phyloP scores from a whole-genome alignment of 345 rosid genomes.

The Gossypium sturtianum region DNA sequence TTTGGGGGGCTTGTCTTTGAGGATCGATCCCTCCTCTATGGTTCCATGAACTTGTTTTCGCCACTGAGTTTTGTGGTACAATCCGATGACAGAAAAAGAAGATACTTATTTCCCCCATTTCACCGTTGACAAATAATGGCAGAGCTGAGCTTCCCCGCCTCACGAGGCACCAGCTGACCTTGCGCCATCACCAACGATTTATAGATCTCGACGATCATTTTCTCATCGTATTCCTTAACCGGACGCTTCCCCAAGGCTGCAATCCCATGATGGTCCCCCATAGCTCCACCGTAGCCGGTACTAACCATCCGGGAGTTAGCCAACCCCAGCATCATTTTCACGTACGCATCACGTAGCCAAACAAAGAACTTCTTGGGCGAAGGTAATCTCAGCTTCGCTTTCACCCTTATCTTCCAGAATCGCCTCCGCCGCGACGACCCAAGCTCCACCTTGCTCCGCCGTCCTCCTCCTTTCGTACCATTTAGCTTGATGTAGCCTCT shows the following conservation, averaged over 20 bases:
- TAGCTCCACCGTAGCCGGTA: constrained; percentile 25
- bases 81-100: background rate
- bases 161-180: constrained; percentile 38
- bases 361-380: constrained; percentile 35
- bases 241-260: constrained; percentile 24
- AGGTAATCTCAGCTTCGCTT: constrained; percentile 30
- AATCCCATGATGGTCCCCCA: background rate
- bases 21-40: background rate
- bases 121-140: constrained; percentile 14
- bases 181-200: constrained; percentile 51
- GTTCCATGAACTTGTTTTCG: background rate
- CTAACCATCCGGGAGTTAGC: constrained; percentile 29
- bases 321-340: constrained; percentile 50
- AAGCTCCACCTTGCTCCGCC: constrained; percentile 14
- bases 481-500: constrained; percentile 20
- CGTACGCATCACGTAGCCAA: constrained; percentile 57
- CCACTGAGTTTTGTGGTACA: background rate
- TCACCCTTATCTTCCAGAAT: constrained; percentile 40
- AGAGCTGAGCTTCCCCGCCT: constrained; percentile 25
- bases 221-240: constrained; percentile 50
- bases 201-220: constrained; percentile 60
- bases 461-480: constrained; percentile 12
- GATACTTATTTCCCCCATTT: background rate
- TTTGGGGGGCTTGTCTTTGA: background rate
- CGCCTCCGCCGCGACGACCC: constrained; percentile 17